Evolutionary conservation across 352 stramenopile genomes (phyloP).

Genomic region (Globisporangium megalacanthum): DNA sequence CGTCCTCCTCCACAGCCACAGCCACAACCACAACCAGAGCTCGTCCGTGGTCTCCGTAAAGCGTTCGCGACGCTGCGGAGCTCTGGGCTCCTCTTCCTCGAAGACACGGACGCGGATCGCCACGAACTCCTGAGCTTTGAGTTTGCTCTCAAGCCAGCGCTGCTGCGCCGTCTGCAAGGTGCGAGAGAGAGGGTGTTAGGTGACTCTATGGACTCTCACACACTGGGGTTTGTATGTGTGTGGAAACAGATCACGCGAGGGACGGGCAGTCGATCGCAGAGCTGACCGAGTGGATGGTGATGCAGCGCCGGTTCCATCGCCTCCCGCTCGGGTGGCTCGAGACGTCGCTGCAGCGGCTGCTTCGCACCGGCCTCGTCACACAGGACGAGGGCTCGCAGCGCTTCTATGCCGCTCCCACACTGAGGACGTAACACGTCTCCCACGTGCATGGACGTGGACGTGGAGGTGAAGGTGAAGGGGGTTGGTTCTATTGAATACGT

Average conservation of each 20-base stretch:
- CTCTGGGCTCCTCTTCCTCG: conserved; percentile 48
- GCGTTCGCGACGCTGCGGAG: conserved; percentile 37
- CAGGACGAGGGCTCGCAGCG: conserved; percentile 33
- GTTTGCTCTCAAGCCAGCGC: conserved; percentile 31
- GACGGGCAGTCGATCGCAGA: conserved; percentile 29
- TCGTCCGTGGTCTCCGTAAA: conserved; percentile 21
- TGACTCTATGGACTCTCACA: background rate
- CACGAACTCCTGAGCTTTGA: conserved; percentile 57
- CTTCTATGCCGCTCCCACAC: conserved; percentile 14
- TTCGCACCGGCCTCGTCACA: conserved; percentile 18
- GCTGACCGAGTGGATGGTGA: conserved; percentile 42
- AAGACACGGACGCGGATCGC: conserved; percentile 42
- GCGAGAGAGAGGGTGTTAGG: conserved; percentile 1
- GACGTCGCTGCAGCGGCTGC: conserved; percentile 24
- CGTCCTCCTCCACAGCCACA: background rate
- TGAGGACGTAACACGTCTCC: too few species aligned
- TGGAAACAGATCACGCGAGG: background rate
- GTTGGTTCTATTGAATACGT: conserved; percentile 4
- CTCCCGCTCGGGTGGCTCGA: conserved; percentile 55
- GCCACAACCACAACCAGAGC: background rate
- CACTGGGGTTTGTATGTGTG: background rate
- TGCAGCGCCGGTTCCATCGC: conserved; percentile 36
- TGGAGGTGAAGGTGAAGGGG: too few species aligned
- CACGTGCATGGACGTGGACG: too few species aligned
- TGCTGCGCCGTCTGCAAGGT: conserved; percentile 38